phyloP scores from a whole-genome alignment of 116 monocot genomes.

The Posidonia oceanica region DNA sequence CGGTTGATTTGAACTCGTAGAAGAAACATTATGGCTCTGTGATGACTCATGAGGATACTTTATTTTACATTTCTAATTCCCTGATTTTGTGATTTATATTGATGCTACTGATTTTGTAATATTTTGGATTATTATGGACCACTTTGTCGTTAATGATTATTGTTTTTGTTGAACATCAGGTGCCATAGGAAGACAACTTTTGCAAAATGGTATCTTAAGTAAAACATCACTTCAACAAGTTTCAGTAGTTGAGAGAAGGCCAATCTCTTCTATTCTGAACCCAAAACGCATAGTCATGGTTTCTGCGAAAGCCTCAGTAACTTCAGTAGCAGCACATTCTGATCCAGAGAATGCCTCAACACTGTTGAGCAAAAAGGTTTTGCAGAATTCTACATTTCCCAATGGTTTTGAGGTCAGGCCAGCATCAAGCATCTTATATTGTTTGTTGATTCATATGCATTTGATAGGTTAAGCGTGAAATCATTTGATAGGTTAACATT shows the following conservation, averaged over 20 bases:
- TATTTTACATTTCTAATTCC: too few relatives aligned
- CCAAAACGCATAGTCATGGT: neutral
- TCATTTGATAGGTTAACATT: neutral
- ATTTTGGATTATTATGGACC: too few relatives aligned
- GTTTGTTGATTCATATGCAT: neutral
- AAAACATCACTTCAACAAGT: neutral
- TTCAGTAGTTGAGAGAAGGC: neutral
- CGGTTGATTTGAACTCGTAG: too few relatives aligned
- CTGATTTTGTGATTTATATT: too few relatives aligned
- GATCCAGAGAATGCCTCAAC: constrained; percentile 3
- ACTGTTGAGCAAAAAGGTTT: neutral
- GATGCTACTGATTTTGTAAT: too few relatives aligned
- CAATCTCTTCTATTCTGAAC: neutral
- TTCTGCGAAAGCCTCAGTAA: constrained; percentile 2
- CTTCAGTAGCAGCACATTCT: neutral
- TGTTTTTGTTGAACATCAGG: neutral
- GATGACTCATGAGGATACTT: too few relatives aligned
- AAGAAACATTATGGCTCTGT: too few relatives aligned
- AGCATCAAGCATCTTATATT: neutral
- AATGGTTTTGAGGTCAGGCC: constrained; percentile 1
- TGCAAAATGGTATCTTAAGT: neutral
- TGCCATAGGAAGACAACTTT: neutral
- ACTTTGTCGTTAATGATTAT: too few relatives aligned
- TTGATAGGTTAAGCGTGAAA: neutral
- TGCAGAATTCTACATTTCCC: neutral